Conservation (phyloP, 768 basidiomycete genomes). For the Podaxis mareebaensis region DNA sequence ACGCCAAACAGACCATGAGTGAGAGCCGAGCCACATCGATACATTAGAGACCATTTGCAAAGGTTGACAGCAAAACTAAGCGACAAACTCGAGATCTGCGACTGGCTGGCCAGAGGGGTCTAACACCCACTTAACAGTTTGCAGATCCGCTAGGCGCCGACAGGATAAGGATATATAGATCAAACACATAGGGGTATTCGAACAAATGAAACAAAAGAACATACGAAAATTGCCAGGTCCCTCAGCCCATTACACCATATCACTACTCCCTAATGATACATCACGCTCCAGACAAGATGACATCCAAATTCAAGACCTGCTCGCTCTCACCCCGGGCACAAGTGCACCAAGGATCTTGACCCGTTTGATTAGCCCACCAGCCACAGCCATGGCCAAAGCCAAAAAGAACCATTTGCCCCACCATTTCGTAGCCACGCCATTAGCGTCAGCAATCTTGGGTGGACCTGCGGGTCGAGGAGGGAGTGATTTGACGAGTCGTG, state of each 20-base stretch:
- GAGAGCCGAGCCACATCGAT: no score
- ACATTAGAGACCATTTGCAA: no score
- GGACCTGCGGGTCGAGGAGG: slow-evolving; percentile 48
- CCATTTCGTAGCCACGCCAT: slow-evolving; percentile 27
- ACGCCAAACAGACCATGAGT: no score
- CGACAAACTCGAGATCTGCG: no score
- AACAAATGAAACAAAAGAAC: not conserved
- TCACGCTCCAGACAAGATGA: not conserved
- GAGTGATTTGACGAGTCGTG: slow-evolving; percentile 21
- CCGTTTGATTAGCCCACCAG: slow-evolving; percentile 43
- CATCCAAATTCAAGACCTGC: not conserved
- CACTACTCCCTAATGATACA: not conserved
- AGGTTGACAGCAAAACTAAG: no score
- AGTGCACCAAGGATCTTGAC: slow-evolving; percentile 27
- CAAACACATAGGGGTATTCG: not conserved
- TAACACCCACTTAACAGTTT: no score
- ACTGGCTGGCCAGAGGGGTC: no score
- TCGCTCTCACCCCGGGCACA: not conserved
- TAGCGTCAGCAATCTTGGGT: slow-evolving; percentile 25
- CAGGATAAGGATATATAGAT: no score
- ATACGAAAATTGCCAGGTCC: no score
- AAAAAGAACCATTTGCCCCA: slow-evolving; percentile 52
- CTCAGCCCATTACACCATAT: not conserved
- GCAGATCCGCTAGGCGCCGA: no score
- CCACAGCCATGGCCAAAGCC: slow-evolving; percentile 43